Base-by-base conservation (phyloP, 2,329 filamentous ascomycete species). In the Rhinocladiella similis region DNA sequence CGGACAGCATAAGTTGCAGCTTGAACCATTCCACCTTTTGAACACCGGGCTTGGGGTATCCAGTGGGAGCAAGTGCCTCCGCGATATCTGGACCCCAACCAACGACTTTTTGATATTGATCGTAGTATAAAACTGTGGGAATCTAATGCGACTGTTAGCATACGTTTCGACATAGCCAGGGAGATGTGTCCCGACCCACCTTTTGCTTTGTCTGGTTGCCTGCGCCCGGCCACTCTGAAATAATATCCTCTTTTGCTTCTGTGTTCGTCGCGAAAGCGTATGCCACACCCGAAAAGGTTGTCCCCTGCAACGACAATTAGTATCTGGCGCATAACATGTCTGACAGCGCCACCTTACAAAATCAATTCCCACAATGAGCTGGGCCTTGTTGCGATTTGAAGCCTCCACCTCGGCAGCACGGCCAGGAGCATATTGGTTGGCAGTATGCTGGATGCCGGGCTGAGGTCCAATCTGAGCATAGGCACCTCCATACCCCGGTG, bases 1-100 rank as follows among this genome's bases (percentile, higher is more conserved):
- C 94, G 58, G 91, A 97, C 61, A 97, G 83, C 94, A 97, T 97
- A 55, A 99, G 85, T 78, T 99, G 94, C 65, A 99, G 83, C 81
- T 97, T 97, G 83, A 99, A 97, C 94, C 94, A 99, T 78, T 97
- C 94, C 20, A 97, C 93, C 79, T 97, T 97, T 75, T 97, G 94
- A 66, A 99, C 93, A 63, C 93, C 93, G 33, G 90, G 90, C 80
- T 97, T 97, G 66, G 94, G 94, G 74, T 97, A 97, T 62, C 94
- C 94, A 39, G 94, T 97, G 27, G 94, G 94, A 51, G 94, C 93
- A 63, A 97, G 83, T 63, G 94, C 94, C 76, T 97, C 93, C 59
- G 94, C 91, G 68, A 97, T 97, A 80, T 99, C 94, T 55, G 93
- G 92, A 61, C 94, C 94, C 94, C 94, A 99, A 67, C 94, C 94